Evolutionary conservation across 169 alveolate species (phyloP).

Genomic region (Cryptosporidium meleagridis): DNA sequence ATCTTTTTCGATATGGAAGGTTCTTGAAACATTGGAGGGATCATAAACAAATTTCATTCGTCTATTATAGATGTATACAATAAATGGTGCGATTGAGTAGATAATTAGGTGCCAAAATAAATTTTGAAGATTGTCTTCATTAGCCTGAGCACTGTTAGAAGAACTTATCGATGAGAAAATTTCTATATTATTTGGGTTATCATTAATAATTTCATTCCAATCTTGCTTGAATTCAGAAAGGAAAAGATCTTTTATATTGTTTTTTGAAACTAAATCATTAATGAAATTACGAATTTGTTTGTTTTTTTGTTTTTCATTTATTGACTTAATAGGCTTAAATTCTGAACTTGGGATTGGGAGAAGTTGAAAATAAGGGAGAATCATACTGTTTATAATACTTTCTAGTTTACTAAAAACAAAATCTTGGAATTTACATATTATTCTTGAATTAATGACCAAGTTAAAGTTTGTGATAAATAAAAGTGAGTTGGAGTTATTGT

Average conservation of each 20-base stretch:
- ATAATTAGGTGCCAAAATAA: conserved; percentile 12
- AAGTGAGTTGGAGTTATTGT: background rate
- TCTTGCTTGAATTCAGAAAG: conserved; percentile 1
- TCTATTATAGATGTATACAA: conserved; percentile 10
- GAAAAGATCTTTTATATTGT: background rate
- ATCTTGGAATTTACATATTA: conserved; percentile 15
- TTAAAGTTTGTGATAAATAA: background rate
- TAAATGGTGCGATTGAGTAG: background rate
- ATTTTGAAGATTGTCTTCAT: background rate
- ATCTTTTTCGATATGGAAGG: conserved; percentile 22
- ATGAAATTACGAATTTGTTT: background rate
- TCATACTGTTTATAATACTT: background rate
- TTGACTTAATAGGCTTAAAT: background rate
- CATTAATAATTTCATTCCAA: conserved; percentile 11
- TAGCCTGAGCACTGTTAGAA: background rate
- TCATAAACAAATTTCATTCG: conserved; percentile 16
- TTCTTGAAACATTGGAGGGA: conserved; percentile 11
- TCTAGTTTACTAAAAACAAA: background rate
- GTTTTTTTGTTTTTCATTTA: background rate
- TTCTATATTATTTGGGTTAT: background rate
- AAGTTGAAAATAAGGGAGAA: conserved; percentile 1
- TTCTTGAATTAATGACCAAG: background rate
- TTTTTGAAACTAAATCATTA: background rate
- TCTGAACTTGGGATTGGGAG: conserved; percentile 8
- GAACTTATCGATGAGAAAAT: background rate